phyloP scores from a whole-genome alignment of 352 stramenopile species.

The Globisporangium viniferum region DNA sequence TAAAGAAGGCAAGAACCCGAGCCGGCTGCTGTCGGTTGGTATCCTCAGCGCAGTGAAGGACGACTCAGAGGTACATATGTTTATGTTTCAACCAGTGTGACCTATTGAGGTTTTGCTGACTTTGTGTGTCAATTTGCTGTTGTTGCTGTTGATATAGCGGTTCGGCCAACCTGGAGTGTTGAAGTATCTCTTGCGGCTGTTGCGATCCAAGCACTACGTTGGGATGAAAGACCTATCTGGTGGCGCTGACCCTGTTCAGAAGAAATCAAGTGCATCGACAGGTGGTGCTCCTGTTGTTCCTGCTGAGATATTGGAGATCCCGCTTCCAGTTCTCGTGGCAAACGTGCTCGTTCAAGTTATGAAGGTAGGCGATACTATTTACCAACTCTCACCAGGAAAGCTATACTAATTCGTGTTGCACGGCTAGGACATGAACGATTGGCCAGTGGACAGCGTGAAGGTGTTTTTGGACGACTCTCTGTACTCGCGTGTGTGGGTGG shows the following conservation, averaged over 20 bases:
- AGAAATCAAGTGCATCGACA: constrained; percentile 26
- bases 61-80: constrained; percentile 30
- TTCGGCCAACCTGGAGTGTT: constrained; percentile 56
- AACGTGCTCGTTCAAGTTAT: constrained; percentile 71
- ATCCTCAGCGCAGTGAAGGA: constrained; percentile 62
- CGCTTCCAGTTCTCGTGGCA: constrained; percentile 64
- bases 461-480: constrained; percentile 86
- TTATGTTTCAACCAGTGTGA: background rate
- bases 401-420: background rate
- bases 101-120: background rate
- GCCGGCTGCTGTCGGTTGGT: constrained; percentile 54
- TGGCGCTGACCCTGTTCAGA: constrained; percentile 9
- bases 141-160: constrained; percentile 18
- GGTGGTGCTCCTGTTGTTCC: constrained; percentile 17
- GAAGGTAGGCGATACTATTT: constrained; percentile 31
- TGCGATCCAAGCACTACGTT: constrained; percentile 82
- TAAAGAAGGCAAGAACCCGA: constrained; percentile 51
- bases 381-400: background rate
- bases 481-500: constrained; percentile 76
- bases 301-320: constrained; percentile 44
- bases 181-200: constrained; percentile 73
- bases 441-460: constrained; percentile 82
- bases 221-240: constrained; percentile 34
- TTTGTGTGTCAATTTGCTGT: background rate
- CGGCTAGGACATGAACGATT: constrained; percentile 40